Evolutionary conservation across 2,329 filamentous ascomycete species (phyloP).

Genomic region (Claviceps monticola): DNA sequence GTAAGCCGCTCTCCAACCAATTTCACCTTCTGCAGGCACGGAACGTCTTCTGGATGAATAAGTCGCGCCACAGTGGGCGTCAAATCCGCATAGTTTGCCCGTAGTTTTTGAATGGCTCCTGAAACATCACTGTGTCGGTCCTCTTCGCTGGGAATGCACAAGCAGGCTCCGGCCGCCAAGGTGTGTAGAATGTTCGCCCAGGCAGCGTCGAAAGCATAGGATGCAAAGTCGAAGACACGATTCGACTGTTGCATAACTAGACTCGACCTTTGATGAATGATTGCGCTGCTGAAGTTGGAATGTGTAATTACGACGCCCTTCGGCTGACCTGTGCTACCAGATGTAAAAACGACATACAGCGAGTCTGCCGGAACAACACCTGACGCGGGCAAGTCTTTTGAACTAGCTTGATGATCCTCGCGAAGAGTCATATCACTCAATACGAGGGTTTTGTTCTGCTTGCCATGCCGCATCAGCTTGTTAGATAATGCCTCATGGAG

Average conservation of each 20-base stretch:
- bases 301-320: not conserved
- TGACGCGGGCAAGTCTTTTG: too few relatives aligned
- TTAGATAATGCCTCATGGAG: not conserved
- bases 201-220: not conserved
- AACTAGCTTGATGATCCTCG: too few relatives aligned
- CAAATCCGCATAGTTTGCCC: too few relatives aligned
- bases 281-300: not conserved
- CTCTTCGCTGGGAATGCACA: too few relatives aligned
- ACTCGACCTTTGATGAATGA: conserved; percentile 17
- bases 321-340: not conserved
- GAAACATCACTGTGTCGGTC: too few relatives aligned
- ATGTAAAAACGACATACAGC: not conserved
- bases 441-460: not conserved
- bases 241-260: conserved; percentile 9
- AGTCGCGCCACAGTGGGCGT: too few relatives aligned
- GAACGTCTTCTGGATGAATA: too few relatives aligned
- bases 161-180: too few relatives aligned
- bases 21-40: too few relatives aligned
- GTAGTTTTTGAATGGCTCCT: too few relatives aligned
- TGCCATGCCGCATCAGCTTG: not conserved
- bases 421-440: not conserved
- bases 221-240: conserved; percentile 18
- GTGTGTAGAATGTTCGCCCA: too few relatives aligned
- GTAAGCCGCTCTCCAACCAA: too few relatives aligned
- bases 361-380: not conserved